Evolutionary conservation across 2,329 filamentous ascomycete genomes (phyloP).

Genomic region (Colletotrichum sp.): DNA sequence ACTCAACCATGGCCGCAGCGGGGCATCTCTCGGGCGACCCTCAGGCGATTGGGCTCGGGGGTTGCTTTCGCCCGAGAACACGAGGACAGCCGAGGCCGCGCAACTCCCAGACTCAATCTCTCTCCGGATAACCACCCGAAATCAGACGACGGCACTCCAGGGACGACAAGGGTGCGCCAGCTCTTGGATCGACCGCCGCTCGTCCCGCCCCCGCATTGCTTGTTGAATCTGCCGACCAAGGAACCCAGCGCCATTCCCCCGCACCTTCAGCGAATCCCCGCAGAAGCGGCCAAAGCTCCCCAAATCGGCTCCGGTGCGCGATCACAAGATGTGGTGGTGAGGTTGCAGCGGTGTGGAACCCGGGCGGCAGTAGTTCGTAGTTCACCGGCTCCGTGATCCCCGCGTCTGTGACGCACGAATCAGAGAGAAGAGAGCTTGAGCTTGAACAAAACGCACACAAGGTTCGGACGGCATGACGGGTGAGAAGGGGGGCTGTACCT

Average conservation of each 20-base stretch:
- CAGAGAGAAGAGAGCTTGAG: not conserved
- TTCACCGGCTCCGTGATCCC: slow-evolving; percentile 20
- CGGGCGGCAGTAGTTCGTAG: not conserved
- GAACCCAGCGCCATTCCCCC: not conserved
- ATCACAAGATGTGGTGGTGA: slow-evolving; percentile 5
- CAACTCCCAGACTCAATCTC: not conserved
- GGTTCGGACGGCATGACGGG: not conserved
- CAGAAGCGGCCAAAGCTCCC: not conserved
- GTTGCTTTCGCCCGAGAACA: slow-evolving; percentile 4
- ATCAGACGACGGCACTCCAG: not conserved
- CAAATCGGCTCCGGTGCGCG: not conserved
- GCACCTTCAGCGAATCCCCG: not conserved
- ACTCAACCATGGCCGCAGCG: slow-evolving; percentile 9
- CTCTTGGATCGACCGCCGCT: not conserved
- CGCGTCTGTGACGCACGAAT: not conserved
- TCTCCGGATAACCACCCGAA: not conserved
- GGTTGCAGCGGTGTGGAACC: slow-evolving; percentile 3
- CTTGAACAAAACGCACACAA: not conserved
- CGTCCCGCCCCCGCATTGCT: slow-evolving; percentile 19
- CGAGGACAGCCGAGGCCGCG: not conserved
- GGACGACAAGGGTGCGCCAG: not conserved
- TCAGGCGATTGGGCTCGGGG: slow-evolving; percentile 1
- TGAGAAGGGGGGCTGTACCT: not conserved
- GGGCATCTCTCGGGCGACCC: slow-evolving; percentile 8
- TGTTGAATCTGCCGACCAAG: slow-evolving; percentile 6